A percentile compares a stretch with the other conserved stretches of the same genome.
phyloP scores from a whole-genome alignment of 2,329 filamentous ascomycete species.

The Alternaria gansuensis region DNA sequence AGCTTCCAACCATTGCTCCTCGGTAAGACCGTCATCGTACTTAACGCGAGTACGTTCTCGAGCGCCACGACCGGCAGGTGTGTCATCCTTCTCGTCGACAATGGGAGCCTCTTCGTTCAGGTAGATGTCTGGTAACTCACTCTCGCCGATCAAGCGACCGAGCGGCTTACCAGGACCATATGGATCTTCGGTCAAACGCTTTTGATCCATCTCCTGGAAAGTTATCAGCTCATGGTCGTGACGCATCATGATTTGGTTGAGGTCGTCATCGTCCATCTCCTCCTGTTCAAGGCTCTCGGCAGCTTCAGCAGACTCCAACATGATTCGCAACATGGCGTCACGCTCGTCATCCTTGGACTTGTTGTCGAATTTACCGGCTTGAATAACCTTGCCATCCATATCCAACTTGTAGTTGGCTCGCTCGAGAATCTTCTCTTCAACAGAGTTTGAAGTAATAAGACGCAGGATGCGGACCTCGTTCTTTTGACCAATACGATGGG shows the following conservation, averaged over 20 bases:
- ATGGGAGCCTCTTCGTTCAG: constrained; percentile 84
- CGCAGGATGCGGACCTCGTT: constrained; percentile 97
- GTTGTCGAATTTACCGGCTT: constrained; percentile 99
- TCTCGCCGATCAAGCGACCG: constrained; percentile 84
- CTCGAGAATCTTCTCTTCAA: constrained; percentile 98
- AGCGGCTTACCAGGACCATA: constrained; percentile 78
- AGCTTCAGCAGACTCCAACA: constrained; percentile 81
- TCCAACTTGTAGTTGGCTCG: constrained; percentile 97
- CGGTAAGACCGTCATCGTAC: constrained; percentile 96
- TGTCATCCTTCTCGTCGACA: constrained; percentile 79
- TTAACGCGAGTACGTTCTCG: constrained; percentile 93
- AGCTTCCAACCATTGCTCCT: constrained; percentile 98
- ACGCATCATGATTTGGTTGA: constrained; percentile 93
- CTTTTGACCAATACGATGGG: constrained; percentile 99
- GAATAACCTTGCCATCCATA: constrained; percentile 99
- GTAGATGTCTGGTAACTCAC: constrained; percentile 93
- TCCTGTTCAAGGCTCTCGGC: constrained; percentile 82
- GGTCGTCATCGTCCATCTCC: constrained; percentile 97
- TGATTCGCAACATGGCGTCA: constrained; percentile 92
- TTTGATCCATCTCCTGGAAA: constrained; percentile 86
- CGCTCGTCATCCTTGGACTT: constrained; percentile 98
- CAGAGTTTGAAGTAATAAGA: constrained; percentile 94
- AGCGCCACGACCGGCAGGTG: constrained; percentile 80
- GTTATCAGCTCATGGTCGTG: constrained; percentile 77
- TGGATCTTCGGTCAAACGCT: constrained; percentile 69